phyloP scores from a whole-genome alignment of 2,329 filamentous ascomycete species.

The Blumeriella jaapii region DNA sequence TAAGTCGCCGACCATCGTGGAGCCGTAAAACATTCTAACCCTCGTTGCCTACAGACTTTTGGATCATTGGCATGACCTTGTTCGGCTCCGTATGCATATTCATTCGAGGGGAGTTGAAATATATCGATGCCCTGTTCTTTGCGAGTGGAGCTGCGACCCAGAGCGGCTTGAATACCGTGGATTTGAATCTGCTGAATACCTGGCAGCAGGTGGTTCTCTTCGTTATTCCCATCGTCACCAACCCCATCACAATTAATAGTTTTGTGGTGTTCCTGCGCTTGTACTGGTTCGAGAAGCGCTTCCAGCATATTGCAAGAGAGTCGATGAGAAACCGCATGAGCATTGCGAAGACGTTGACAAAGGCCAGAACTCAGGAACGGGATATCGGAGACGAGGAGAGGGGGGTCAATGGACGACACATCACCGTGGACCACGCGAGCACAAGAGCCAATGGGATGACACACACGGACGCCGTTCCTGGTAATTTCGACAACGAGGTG shows the following conservation, averaged over 20 bases:
- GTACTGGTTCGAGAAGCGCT: constrained; percentile 97
- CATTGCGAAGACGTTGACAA: constrained; percentile 49
- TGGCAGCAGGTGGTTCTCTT: constrained; percentile 68
- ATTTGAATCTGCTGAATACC: constrained; percentile 55
- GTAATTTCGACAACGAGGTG: constrained; percentile 7
- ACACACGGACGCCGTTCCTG: constrained; percentile 44
- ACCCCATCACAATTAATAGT: constrained; percentile 74
- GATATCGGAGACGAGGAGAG: constrained; percentile 32
- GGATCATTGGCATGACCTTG: constrained; percentile 64
- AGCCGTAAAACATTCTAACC: neutral
- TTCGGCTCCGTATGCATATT: constrained; percentile 70
- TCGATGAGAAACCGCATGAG: constrained; percentile 54
- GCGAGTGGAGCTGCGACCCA: constrained; percentile 80
- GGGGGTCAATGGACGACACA: constrained; percentile 54
- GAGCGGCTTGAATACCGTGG: constrained; percentile 76
- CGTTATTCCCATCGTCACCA: constrained; percentile 59
- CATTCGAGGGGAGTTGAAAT: constrained; percentile 48
- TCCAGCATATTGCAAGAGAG: constrained; percentile 71
- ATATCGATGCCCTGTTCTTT: constrained; percentile 85
- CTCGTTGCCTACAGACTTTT: constrained; percentile 46
- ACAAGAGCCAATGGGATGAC: constrained; percentile 41
- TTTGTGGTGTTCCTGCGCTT: constrained; percentile 84
- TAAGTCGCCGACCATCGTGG: constrained; percentile 31
- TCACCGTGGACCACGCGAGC: constrained; percentile 51
- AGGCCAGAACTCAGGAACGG: constrained; percentile 37